Evolutionary conservation across 306 rosid genomes (phyloP), one percentile per base, ranked within the genome.

Genomic region (Cucurbita pepo): DNA sequence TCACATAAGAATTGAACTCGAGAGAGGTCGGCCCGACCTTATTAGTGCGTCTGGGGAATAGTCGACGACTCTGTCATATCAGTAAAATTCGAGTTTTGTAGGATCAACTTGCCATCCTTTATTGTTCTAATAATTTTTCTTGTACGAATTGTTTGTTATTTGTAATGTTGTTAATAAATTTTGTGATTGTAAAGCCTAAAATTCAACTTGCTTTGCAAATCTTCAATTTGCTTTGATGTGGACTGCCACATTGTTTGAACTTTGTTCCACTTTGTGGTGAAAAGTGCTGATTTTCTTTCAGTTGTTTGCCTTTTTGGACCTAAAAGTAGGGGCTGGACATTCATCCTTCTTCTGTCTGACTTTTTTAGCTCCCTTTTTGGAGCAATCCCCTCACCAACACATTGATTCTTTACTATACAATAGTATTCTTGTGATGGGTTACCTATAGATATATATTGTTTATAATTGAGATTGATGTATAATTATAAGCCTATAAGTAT

Each of bases 31-130:
- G 73, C 86, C 89, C 79, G 82, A 87, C 87, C 84, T 77, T 88
- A 88, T 89, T 91, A 85, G 88, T 59, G 83, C 63, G 90, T 89
- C 96, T 86, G 95, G 92, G 85, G 81, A 84, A 78, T 41, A 69
- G 82, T 69, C 83, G 75, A 52, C 81, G 75, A 52, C 66, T 78
- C 78, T 80, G 82, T 71, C 48, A 34, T 75, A 48, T 70, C 65
- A 81, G 71, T 84, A 74, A 82, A 83, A 76, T 75, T 77, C 71
- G 81, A 78, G 74, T 82, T 82, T 81, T 78, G 75, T 81, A 80
- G 81, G 77, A 78, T 73, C 84, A 51, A 64, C 37, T 73, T 80
- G 71, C 69, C 76, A 16, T 77, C 65, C 4, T 10, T 45, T 18
- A 16, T 56, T 65, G 51, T 14, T 5, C 10, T 63, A 13, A 19